Evolutionary conservation across 1,284 basidiomycete species (phyloP), one percentile per base, ranked within the genome.

Genomic region (Ceratobasidium sp.): DNA sequence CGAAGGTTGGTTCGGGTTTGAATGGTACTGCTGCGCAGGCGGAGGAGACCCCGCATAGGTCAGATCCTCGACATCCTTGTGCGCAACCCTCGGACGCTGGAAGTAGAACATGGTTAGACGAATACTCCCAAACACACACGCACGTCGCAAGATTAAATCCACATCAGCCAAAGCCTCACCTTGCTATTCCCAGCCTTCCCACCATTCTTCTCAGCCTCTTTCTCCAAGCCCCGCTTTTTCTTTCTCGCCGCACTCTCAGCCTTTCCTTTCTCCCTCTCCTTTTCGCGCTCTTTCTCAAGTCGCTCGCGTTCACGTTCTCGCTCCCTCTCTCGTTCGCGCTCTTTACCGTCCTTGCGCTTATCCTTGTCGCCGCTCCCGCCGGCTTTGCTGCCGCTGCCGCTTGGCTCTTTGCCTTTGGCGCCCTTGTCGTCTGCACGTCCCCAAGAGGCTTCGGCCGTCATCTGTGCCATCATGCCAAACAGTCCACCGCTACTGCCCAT

Each of bases 301-400:
- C 75, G 77, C 69, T 83, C 84, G 4, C 88, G 83, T 40, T 93
- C 91, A 80, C 93, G 92, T 78, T 93, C 87, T 63, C 89, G 88
- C 84, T 90, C 91, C 83, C 90, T 91, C 86, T 89, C 73, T 80
- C 83, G 73, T 78, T 73, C 70, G 28, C 70, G 70, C 26, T 73
- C 70, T 26, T 73, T 73, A 82, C 83, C 80, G 80, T 85, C 84
- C 80, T 85, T 73, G 58, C 70, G 70, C 70, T 73, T 73, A 33
- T 73, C 70, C 70, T 73, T 73, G 55, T 84, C 67, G 51, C 49
- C 49, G 70, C 55, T 72, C 39, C 78, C 77, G 7, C 51, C 56
- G 5, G 69, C 53, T 46, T 79, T 79, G 71, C 72, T 44, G 13
- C 83, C 82, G 76, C 83, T 85, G 9, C 82, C 82, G 7, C 81